Base-by-base conservation (phyloP, 345 rosid species). In the Lepidium africanum region DNA sequence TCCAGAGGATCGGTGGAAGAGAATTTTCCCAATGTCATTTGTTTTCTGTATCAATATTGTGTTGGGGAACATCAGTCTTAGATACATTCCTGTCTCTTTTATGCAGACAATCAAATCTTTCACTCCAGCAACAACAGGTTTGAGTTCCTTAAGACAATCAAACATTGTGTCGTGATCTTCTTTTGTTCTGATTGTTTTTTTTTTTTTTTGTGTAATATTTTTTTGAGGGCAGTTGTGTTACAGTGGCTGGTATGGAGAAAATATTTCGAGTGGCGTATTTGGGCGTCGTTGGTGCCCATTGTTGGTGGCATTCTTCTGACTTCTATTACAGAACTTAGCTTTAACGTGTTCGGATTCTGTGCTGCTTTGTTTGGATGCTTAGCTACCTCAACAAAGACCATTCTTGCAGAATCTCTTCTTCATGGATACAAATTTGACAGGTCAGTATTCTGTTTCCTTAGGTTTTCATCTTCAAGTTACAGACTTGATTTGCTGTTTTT, bases 21-120 rank as follows among this genome's bases (percentile, higher is more conserved):
- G 96, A 77, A 94, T 91, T 60, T 94, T 91, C 72, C 99, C 97
- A 7, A 91, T 94, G 96, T 94, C 99, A 4, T 91, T 91, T 48
- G 93, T 94, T 47, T 94, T 94, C 71, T 94, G 99, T 53, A 80
- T 94, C 79, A 94, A 91, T 81, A 94, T 94, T 25, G 99, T 91
- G 70, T 45, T 94, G 67, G 99, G 99, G 35, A 94, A 94, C 41
- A 87, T 94, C 61, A 94, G 99, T 79, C 76, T 94, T 17, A 87
- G 99, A 1, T 94, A 91, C 75, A 94, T 94, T 41, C 99, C 97
- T 7, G 99, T 94, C 65, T 94, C 97, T 7, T 94, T 94, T 78
- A 94, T 94, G 99, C 99, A 94, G 80, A 94, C 99, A 0, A 94
- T 94, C 38, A 91, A 94, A 81, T 94, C 99, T 17, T 91, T 94